Evolutionary conservation across 768 basidiomycete species (phyloP), one percentile per base, ranked within the genome.

Genomic region (Pleurotus cornucopiae): DNA sequence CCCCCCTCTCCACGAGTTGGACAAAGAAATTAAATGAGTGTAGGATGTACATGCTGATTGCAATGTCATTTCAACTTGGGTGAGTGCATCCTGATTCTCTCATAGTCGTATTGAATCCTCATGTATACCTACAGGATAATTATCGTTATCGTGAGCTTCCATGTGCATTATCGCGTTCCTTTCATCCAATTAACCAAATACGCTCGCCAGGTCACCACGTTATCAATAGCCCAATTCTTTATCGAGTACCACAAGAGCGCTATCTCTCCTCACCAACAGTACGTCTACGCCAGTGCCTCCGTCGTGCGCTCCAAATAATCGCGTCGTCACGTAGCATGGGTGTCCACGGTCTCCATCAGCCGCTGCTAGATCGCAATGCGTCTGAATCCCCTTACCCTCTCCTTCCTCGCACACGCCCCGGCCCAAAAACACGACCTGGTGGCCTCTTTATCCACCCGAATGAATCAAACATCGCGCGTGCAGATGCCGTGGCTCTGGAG

Each of bases 41-140:
- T 14, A 89, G 87, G 55, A 69, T 80, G 58, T 89, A 89, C 63
- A 89, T 90, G 86, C 76, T 90, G 13, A 72, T 85, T 51, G 78
- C 83, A 21, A 89, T 89, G 86, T 82, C 86, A 18, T 81, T 85
- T 59, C 80, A 88, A 54, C 55, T 82, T n/a, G 79, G 84, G 88
- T 88, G 63, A 67, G 86, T 75, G 7, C 39, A 37, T 25, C 16
- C 5, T 52, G 20, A 18, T 45, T n/a, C 41, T 20, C 20, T 43
- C 6, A 48, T 18, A 26, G 43, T 34, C 21, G 21, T 57, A 16
- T 18, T 12, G 30, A 16, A 16, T 26, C 43, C 11, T 40, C 11
- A 34, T 26, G 14, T 14, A 26, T 37, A 46, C 12, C 26, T 12
- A 0, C 60, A 84, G 83, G 37, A 64, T 85, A 21, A 73, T 86